These are phyloP conservation scores for Crithidia sp. DNA, from an alignment of 208 protist species.

Conservation along the genomic window DNA sequence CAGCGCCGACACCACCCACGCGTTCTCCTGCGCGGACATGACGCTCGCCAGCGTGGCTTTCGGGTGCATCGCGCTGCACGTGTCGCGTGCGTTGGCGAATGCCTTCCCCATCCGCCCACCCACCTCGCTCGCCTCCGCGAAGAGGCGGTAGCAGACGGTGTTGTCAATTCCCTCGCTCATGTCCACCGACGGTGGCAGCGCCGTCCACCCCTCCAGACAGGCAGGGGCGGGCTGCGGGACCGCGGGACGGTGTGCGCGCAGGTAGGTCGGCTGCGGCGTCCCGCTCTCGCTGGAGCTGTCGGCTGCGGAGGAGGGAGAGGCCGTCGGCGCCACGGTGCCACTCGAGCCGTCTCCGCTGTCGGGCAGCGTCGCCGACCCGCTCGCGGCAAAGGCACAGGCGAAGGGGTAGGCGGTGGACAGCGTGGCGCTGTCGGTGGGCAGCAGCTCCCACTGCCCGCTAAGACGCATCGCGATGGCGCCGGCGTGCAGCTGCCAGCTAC, in stretches of 20 bases:
- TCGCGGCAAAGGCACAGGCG: constrained; percentile 46
- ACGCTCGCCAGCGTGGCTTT: constrained; percentile 56
- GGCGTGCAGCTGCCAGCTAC: constrained; percentile 38
- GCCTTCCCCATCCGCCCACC: constrained; percentile 40
- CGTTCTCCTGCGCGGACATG: constrained; percentile 42
- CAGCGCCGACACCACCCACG: constrained; percentile 42
- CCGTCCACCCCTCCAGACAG: constrained; percentile 55
- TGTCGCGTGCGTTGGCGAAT: constrained; percentile 31
- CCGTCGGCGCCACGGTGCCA: background rate
- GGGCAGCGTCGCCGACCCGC: background rate
- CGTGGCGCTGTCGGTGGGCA: constrained; percentile 31
- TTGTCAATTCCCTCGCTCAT: constrained; percentile 22
- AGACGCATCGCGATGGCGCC: constrained; percentile 54
- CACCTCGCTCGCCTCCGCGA: constrained; percentile 34
- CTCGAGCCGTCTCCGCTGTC: constrained; percentile 18
- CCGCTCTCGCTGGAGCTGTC: constrained; percentile 3
- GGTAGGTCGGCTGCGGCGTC: background rate
- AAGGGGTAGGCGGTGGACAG: constrained; percentile 33
- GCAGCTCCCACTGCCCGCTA: constrained; percentile 44
- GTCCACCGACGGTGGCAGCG: constrained; percentile 34
- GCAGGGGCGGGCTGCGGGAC: constrained; percentile 42
- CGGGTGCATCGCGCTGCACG: constrained; percentile 51
- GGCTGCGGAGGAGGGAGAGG: background rate
- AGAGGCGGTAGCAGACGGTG: constrained; percentile 60
- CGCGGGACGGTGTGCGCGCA: constrained; percentile 29